Evolutionary conservation across 2,329 filamentous ascomycete genomes (phyloP).

Genomic region (Thelonectria discophora): DNA sequence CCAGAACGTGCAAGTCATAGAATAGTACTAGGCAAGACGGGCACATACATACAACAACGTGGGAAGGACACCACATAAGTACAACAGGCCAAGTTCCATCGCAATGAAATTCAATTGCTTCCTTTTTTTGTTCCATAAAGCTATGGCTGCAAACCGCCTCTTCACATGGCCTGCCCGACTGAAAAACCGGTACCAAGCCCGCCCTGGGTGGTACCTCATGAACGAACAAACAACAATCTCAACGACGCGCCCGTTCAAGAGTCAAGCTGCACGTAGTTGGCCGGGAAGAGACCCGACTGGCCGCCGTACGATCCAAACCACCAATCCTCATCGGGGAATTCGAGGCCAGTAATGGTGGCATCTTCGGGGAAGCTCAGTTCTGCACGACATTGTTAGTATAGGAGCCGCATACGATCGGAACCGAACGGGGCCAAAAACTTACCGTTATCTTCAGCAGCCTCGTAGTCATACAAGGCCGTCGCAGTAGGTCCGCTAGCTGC

Average conservation of each 20-base stretch:
- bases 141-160: constrained; percentile 30
- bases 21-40: too few species aligned
- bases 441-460: constrained; percentile 95
- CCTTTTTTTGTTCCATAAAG: constrained; percentile 32
- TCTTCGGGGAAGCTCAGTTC: constrained; percentile 87
- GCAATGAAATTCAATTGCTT: constrained; percentile 36
- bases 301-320: constrained; percentile 91
- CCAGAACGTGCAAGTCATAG: too few species aligned
- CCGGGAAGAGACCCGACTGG: constrained; percentile 82
- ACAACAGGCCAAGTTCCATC: not conserved
- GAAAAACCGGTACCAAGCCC: not conserved
- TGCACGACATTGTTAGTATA: constrained; percentile 52
- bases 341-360: constrained; percentile 81
- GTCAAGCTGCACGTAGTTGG: constrained; percentile 73
- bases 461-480: constrained; percentile 92
- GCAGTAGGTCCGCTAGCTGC: constrained; percentile 70
- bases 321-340: constrained; percentile 99
- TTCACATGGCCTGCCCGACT: constrained; percentile 4
- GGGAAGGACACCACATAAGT: not conserved
- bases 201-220: not conserved
- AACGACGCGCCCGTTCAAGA: constrained; percentile 34
- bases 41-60: not conserved
- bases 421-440: constrained; percentile 38
- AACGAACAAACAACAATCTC: not conserved
- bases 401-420: not conserved